A percentile compares a stretch with the other conserved stretches of the same genome.
Conservation (phyloP, 306 rosid species). For the Ammopiptanthus mongolicus region DNA sequence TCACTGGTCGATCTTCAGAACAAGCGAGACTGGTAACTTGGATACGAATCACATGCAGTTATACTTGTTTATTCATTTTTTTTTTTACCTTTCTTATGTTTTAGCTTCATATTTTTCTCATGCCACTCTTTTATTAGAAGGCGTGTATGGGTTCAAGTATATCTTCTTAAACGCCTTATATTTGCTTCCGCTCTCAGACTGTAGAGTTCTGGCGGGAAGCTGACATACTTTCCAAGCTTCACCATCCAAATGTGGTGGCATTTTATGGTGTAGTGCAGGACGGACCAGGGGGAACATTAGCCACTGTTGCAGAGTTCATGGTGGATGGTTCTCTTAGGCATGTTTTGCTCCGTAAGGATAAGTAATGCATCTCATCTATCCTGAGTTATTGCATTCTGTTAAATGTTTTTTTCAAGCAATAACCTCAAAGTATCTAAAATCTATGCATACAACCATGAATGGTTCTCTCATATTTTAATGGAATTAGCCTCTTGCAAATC, state of each 20-base stretch:
- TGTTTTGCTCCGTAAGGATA: slow-evolving; percentile 85
- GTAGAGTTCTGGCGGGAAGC: slow-evolving; percentile 87
- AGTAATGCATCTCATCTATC: slow-evolving; percentile 38
- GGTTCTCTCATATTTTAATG: no score
- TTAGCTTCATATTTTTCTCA: background rate
- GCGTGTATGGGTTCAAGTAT: background rate
- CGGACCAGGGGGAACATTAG: slow-evolving; percentile 90
- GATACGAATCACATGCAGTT: background rate
- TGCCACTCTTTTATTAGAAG: background rate
- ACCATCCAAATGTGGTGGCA: slow-evolving; percentile 96
- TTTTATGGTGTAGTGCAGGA: slow-evolving; percentile 96
- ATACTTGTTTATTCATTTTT: background rate
- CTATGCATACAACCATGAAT: no score
- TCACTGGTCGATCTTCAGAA: slow-evolving; percentile 82
- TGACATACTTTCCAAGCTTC: slow-evolving; percentile 98
- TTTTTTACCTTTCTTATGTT: background rate
- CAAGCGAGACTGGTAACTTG: slow-evolving; percentile 80
- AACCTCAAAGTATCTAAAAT: background rate
- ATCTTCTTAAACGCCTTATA: background rate
- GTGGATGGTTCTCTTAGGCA: slow-evolving; percentile 91
- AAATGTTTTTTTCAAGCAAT: background rate
- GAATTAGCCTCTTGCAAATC: no score
- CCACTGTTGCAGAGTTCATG: slow-evolving; percentile 89
- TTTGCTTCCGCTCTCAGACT: slow-evolving; percentile 45
- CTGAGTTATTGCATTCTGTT: slow-evolving; percentile 14